Conservation (phyloP, 2,329 filamentous ascomycete genomes). For the Penicillium digitatum region DNA sequence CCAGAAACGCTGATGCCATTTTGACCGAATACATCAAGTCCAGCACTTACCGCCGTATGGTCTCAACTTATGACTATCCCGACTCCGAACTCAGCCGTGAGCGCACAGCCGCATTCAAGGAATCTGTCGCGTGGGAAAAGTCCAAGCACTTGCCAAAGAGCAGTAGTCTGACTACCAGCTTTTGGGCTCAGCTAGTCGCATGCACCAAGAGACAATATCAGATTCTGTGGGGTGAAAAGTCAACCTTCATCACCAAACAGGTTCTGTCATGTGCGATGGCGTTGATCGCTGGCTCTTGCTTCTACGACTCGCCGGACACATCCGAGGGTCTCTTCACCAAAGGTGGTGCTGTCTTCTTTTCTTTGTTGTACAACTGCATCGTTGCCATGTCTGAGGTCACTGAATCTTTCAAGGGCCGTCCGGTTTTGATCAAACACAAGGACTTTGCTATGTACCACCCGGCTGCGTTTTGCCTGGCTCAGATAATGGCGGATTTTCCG, state of each 20-base stretch:
- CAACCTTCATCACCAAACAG: constrained; percentile 61
- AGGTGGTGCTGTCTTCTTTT: constrained; percentile 59
- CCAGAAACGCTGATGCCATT: constrained; percentile 43
- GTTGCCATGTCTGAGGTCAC: constrained; percentile 63
- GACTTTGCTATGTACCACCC: constrained; percentile 56
- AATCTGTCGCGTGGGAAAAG: constrained; percentile 54
- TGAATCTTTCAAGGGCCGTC: constrained; percentile 56
- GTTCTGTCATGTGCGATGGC: constrained; percentile 55
- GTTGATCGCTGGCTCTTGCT: constrained; percentile 61
- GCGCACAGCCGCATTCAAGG: constrained; percentile 53
- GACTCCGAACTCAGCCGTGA: constrained; percentile 42
- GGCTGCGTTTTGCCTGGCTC: constrained; percentile 34
- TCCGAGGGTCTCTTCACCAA: constrained; percentile 60
- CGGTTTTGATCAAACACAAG: constrained; percentile 56
- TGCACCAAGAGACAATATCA: constrained; percentile 60
- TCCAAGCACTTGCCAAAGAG: constrained; percentile 49
- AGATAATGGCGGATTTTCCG: constrained; percentile 47
- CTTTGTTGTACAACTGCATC: constrained; percentile 58
- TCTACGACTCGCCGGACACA: constrained; percentile 59
- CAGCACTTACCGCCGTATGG: constrained; percentile 49
- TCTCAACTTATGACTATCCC: constrained; percentile 55
- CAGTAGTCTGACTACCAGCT: constrained; percentile 55
- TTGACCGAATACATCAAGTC: constrained; percentile 51
- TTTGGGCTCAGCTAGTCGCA: constrained; percentile 53
- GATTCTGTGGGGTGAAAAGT: constrained; percentile 61